These are phyloP conservation scores for Carex arenaria DNA, from an alignment of 202 grass and related monocot genomes.

Conservation along the genomic window DNA sequence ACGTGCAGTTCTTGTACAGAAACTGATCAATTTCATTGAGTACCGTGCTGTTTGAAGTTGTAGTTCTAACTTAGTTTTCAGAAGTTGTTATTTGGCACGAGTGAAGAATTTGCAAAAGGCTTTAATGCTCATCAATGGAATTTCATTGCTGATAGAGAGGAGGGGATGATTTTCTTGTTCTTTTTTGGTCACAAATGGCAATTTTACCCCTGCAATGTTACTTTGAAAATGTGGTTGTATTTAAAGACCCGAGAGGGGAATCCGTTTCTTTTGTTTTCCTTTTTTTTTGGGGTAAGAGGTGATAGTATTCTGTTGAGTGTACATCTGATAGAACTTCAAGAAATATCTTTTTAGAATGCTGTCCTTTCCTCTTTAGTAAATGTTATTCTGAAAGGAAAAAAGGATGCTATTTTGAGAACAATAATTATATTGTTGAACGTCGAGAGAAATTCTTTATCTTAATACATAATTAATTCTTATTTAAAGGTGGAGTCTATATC, in stretches of 20 bases:
- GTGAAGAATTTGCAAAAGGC: neutral
- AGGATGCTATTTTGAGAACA: too few relatives aligned
- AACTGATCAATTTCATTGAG: constrained; percentile 64
- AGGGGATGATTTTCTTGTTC: neutral
- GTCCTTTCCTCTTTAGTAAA: neutral
- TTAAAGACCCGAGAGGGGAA: neutral
- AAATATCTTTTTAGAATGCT: neutral
- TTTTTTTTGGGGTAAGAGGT: neutral
- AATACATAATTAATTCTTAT: too few relatives aligned
- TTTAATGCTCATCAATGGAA: neutral
- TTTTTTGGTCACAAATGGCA: neutral
- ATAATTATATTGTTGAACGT: too few relatives aligned
- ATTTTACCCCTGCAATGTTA: neutral
- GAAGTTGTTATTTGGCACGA: too few relatives aligned
- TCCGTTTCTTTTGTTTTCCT: neutral
- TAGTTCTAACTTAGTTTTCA: neutral
- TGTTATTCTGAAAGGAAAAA: neutral
- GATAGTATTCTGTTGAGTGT: neutral
- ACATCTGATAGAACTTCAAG: neutral
- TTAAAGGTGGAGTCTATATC: too few relatives aligned
- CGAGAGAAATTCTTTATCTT: too few relatives aligned
- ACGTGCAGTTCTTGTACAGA: constrained; percentile 67
- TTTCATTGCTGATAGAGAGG: neutral
- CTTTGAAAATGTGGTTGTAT: neutral
- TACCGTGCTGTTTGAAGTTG: constrained; percentile 67